Evolutionary conservation across 257 asterid genomes (phyloP).

Genomic region (Fraxinus cuspidata): DNA sequence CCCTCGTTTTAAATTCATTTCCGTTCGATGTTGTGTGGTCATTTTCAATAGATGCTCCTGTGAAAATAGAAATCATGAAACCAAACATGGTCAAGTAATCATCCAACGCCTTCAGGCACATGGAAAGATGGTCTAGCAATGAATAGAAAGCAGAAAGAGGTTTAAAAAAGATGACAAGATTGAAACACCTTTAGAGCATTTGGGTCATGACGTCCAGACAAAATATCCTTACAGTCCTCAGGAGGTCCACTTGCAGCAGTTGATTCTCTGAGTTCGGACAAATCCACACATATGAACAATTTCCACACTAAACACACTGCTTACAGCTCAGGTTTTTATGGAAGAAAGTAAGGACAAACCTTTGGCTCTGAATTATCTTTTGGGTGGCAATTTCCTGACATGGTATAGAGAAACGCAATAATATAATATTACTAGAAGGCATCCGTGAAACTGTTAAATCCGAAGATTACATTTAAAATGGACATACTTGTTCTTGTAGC

Average conservation of each 20-base stretch:
- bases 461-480: conserved; percentile 11
- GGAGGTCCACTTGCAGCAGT: conserved; percentile 43
- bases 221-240: conserved; percentile 58
- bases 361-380: conserved; percentile 73
- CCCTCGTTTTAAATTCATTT: conserved; percentile 78
- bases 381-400: conserved; percentile 89
- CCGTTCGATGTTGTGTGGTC: conserved; percentile 74
- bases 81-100: conserved; percentile 2
- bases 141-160: background rate
- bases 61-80: conserved; percentile 16
- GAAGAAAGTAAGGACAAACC: conserved; percentile 51
- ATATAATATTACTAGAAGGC: conserved; percentile 23
- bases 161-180: conserved; percentile 5
- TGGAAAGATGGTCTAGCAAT: conserved; percentile 3
- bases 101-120: background rate
- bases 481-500: conserved; percentile 80
- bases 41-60: conserved; percentile 92
- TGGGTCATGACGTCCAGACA: conserved; percentile 77
- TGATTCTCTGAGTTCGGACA: conserved; percentile 58
- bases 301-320: conserved; percentile 15
- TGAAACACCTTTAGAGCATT: conserved; percentile 74
- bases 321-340: background rate
- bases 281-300: conserved; percentile 18
- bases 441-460: conserved; percentile 10
- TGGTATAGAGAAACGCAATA: conserved; percentile 21